phyloP scores from a whole-genome alignment of 805 yeast species.

The Saturnispora hagleri region DNA sequence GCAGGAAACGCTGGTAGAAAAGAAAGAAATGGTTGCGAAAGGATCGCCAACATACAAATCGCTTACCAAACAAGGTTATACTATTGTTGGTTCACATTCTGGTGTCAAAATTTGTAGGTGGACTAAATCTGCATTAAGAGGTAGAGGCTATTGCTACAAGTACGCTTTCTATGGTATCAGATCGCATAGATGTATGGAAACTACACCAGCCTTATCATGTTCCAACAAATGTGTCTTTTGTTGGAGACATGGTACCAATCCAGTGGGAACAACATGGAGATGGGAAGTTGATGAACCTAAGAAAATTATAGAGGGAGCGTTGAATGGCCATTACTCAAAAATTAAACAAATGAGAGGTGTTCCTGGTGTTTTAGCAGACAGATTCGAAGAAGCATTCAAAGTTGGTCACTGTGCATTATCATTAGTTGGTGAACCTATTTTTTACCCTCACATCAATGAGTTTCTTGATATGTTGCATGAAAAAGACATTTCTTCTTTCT shows the following conservation, averaged over 20 bases:
- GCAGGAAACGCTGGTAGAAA: constrained; percentile 21
- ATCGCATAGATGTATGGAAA: constrained; percentile 90
- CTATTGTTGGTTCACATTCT: constrained; percentile 87
- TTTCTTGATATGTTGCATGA: constrained; percentile 75
- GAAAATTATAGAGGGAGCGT: constrained; percentile 72
- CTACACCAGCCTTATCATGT: constrained; percentile 89
- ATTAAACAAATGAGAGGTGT: constrained; percentile 94
- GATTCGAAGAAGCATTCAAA: constrained; percentile 84
- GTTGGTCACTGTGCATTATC: constrained; percentile 90
- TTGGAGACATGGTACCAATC: constrained; percentile 97
- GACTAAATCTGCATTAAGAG: constrained; percentile 91
- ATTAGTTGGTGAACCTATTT: constrained; percentile 89
- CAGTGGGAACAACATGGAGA: constrained; percentile 92
- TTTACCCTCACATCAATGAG: constrained; percentile 84
- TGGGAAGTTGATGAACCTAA: constrained; percentile 94
- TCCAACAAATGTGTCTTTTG: constrained; percentile 94
- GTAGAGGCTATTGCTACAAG: constrained; percentile 91
- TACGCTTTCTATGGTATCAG: constrained; percentile 86
- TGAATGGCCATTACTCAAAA: constrained; percentile 82
- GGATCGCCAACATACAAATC: constrained; percentile 84
- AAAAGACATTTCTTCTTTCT: constrained; percentile 70
- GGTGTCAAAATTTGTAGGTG: constrained; percentile 94
- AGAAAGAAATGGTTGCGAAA: constrained; percentile 81
- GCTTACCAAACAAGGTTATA: constrained; percentile 86
- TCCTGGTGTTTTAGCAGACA: constrained; percentile 83